Conservation (phyloP, 108 stramenopile species). For the Licmophora abbreviata region DNA sequence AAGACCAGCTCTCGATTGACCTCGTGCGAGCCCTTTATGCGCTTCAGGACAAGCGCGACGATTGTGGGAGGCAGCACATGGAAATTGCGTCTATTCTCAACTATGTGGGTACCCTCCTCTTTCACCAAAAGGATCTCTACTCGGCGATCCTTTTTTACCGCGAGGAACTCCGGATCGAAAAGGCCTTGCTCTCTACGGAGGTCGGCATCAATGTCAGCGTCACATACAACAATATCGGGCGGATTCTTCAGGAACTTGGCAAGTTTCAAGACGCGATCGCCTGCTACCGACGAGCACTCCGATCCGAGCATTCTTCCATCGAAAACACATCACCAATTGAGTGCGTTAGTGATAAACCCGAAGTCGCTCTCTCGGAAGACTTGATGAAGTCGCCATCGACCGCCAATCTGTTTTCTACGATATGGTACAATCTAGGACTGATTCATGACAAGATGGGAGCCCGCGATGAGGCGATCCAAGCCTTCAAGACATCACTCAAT, state of each 20-base stretch:
- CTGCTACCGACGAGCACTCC: constrained; percentile 30
- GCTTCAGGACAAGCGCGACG: constrained; percentile 31
- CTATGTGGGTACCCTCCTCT: constrained; percentile 40
- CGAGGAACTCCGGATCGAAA: constrained; percentile 36
- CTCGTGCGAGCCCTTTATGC: constrained; percentile 25
- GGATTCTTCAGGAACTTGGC: constrained; percentile 38
- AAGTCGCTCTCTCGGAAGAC: not conserved
- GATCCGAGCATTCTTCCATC: not conserved
- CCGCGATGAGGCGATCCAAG: constrained; percentile 25
- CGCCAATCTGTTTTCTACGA: constrained; percentile 37
- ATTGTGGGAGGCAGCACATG: constrained; percentile 12
- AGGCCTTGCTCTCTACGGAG: constrained; percentile 9
- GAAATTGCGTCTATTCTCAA: constrained; percentile 38
- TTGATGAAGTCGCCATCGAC: constrained; percentile 7
- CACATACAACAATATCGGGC: constrained; percentile 51
- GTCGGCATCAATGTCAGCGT: constrained; percentile 26
- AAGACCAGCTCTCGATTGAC: constrained; percentile 23
- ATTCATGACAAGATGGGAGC: constrained; percentile 39
- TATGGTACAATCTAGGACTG: constrained; percentile 49
- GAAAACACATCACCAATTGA: not conserved
- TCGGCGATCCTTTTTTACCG: constrained; percentile 31
- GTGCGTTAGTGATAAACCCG: not conserved
- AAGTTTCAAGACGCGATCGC: constrained; percentile 30
- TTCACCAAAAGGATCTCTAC: constrained; percentile 27
- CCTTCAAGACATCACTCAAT: constrained; percentile 35